Conservation (phyloP, 805 yeast genomes). For the Tetrapisispora fleetii region DNA sequence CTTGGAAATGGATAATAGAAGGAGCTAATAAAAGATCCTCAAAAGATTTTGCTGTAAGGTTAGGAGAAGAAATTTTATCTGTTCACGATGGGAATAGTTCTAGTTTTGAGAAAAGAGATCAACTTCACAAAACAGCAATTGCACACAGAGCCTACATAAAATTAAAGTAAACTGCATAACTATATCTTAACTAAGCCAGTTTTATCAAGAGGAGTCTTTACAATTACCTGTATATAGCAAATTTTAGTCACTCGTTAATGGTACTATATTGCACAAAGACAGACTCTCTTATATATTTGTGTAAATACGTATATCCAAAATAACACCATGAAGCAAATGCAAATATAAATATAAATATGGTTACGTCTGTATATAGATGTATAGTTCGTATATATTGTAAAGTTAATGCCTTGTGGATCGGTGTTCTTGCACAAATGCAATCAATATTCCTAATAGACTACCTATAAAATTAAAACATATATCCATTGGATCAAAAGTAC, state of each 20-base stretch:
- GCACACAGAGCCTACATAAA: conserved; percentile 76
- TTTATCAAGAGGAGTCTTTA: not conserved
- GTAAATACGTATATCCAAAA: no score
- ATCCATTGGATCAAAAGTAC: conserved; percentile 43
- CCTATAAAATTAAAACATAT: conserved; percentile 33
- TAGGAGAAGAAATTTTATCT: conserved; percentile 79
- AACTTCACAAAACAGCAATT: conserved; percentile 78
- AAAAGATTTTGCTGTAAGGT: conserved; percentile 73
- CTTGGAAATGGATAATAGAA: conserved; percentile 85
- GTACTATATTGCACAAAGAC: not conserved
- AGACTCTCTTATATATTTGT: not conserved
- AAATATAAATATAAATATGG: no score
- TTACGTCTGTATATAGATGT: no score
- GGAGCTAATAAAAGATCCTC: conserved; percentile 73
- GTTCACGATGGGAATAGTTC: conserved; percentile 72
- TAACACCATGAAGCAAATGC: no score
- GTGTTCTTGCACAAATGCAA: conserved; percentile 10
- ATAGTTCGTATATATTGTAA: no score
- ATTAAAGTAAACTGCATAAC: conserved; percentile 24
- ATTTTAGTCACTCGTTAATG: not conserved
- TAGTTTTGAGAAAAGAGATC: conserved; percentile 73
- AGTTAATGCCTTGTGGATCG: no score
- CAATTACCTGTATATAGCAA: not conserved
- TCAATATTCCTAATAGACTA: conserved; percentile 13
- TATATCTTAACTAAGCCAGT: not conserved